Conservation (phyloP, 2,329 filamentous ascomycete genomes). For the Fusarium anthophilum region DNA sequence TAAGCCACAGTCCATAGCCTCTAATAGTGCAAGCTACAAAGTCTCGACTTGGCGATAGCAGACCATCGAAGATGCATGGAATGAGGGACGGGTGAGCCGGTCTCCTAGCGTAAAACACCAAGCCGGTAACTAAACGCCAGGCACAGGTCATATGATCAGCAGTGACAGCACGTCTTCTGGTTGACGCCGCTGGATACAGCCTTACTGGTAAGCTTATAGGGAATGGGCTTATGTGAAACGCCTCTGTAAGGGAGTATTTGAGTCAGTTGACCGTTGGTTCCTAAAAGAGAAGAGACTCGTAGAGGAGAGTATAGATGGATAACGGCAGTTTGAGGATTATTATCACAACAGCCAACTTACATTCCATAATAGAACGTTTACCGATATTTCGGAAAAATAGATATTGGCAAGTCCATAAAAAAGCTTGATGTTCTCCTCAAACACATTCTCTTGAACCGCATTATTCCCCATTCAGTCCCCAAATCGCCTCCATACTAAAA, state of each 20-base stretch:
- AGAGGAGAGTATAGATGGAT: not conserved
- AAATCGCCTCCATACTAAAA: not conserved
- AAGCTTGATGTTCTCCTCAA: not conserved
- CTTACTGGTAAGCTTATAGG: not conserved
- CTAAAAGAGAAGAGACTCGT: not conserved
- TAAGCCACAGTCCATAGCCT: not conserved
- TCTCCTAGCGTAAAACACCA: not conserved
- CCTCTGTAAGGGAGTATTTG: not conserved
- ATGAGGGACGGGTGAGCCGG: not conserved
- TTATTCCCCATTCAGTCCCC: not conserved
- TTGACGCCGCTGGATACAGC: not conserved
- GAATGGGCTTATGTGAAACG: not conserved
- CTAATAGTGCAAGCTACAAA: not conserved
- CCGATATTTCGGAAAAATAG: not conserved
- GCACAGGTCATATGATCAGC: not conserved
- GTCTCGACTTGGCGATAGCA: constrained; percentile 2
- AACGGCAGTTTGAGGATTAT: not conserved
- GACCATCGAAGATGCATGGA: not conserved
- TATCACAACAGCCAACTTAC: not conserved
- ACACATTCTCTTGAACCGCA: not conserved
- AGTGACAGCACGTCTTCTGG: not conserved
- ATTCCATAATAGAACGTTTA: not conserved
- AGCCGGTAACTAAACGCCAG: not conserved
- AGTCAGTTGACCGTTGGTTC: too few species aligned
- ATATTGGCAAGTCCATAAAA: not conserved